These are phyloP conservation scores for Butyriboletus regius DNA, from an alignment of 1,284 basidiomycete species.

Conservation along the genomic window DNA sequence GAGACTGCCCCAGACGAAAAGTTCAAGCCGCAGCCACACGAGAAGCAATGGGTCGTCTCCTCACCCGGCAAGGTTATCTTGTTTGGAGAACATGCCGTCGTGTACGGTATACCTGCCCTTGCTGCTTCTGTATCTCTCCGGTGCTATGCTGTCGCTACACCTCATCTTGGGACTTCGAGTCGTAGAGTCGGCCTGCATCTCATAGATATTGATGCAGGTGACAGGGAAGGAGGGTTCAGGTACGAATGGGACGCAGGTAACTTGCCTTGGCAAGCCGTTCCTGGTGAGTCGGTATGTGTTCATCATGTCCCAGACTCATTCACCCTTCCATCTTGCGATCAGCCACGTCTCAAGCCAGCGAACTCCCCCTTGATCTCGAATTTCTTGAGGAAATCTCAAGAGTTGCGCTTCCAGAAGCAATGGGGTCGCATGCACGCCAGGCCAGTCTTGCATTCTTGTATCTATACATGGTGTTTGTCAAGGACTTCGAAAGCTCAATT, in stretches of 20 bases:
- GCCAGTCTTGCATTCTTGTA: constrained; percentile 87
- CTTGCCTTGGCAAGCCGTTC: constrained; percentile 81
- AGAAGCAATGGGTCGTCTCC: constrained; percentile 78
- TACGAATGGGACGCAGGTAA: constrained; percentile 73
- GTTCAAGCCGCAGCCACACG: constrained; percentile 24
- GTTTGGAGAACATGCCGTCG: constrained; percentile 98
- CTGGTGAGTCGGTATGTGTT: constrained; percentile 36
- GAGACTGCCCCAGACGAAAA: constrained; percentile 9
- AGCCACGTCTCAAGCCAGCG: constrained; percentile 28
- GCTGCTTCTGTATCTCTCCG: constrained; percentile 92
- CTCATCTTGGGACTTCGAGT: constrained; percentile 44
- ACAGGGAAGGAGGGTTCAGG: constrained; percentile 41
- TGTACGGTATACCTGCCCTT: constrained; percentile 95
- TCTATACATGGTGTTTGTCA: constrained; percentile 77
- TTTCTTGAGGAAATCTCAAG: constrained; percentile 63
- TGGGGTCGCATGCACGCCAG: constrained; percentile 49
- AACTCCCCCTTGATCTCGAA: constrained; percentile 62
- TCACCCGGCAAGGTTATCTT: constrained; percentile 97
- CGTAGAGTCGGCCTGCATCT: constrained; percentile 72
- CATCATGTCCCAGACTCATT: neutral
- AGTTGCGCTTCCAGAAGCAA: constrained; percentile 42
- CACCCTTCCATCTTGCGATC: constrained; percentile 21
- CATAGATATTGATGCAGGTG: constrained; percentile 61
- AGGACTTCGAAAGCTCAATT: constrained; percentile 35
- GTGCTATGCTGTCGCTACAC: constrained; percentile 81